A percentile compares a stretch with the other conserved stretches of the same genome.
These are phyloP conservation scores for Vachellia pachyceras DNA, from an alignment of 306 rosid species.

Conservation along the genomic window DNA sequence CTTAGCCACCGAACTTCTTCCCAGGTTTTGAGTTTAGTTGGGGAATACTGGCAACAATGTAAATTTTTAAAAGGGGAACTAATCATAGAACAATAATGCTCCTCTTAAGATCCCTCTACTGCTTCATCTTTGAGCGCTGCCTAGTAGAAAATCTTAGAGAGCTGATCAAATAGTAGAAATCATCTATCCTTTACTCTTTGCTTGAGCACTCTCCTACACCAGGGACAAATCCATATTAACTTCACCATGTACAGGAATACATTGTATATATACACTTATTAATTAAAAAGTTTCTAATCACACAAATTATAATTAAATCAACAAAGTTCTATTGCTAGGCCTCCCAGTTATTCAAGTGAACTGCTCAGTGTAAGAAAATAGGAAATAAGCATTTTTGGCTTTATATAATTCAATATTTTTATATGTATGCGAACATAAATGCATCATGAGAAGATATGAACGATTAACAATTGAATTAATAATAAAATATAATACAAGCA, in stretches of 20 bases:
- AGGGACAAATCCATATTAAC: not conserved
- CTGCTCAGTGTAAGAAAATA: not conserved
- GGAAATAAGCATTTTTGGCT: not conserved
- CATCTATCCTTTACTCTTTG: not conserved
- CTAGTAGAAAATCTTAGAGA: not conserved
- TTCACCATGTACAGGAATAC: not conserved
- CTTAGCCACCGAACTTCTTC: too few species aligned
- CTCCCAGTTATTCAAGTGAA: not conserved
- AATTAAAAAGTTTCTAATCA: not conserved
- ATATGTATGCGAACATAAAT: not conserved
- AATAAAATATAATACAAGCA: not conserved
- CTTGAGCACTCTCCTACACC: not conserved
- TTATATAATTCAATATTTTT: not conserved
- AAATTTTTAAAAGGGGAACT: not conserved
- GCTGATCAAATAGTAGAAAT: constrained; percentile 2
- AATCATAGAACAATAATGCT: not conserved
- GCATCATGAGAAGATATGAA: not conserved
- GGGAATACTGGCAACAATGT: not conserved
- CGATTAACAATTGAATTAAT: not conserved
- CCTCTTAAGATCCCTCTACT: not conserved
- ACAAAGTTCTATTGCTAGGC: not conserved
- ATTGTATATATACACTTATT: not conserved
- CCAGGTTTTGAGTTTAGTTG: not conserved
- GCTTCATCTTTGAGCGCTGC: not conserved
- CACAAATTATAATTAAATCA: not conserved